phyloP scores from a whole-genome alignment of 805 yeast species.

The Zygosaccharomyces siamensis region DNA sequence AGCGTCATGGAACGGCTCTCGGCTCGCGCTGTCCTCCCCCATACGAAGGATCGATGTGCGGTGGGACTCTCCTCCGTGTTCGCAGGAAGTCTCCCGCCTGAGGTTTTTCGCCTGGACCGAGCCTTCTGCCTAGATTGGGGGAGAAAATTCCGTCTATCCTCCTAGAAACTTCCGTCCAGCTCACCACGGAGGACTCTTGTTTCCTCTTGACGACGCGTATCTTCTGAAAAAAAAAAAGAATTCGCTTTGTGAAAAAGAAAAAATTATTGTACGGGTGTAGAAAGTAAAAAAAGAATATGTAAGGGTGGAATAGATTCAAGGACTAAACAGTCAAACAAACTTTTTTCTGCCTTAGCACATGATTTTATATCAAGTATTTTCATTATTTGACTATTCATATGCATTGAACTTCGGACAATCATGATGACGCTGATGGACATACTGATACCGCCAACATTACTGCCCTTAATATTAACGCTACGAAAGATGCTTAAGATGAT shows the following conservation, averaged over 20 bases:
- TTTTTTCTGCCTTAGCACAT: background rate
- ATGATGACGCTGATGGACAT: too few relatives aligned
- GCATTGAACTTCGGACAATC: background rate
- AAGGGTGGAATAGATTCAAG: background rate
- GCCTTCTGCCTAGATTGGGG: background rate
- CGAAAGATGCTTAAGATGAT: background rate
- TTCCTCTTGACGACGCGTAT: background rate
- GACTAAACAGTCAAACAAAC: background rate
- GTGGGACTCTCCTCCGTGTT: background rate
- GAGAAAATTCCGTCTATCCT: background rate
- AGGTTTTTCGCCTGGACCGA: background rate
- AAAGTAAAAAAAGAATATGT: too few relatives aligned
- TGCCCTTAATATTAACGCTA: background rate
- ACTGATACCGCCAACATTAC: background rate
- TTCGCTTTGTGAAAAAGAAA: background rate
- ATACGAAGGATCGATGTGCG: background rate
- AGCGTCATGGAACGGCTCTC: slow-evolving; percentile 1
- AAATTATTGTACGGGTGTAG: background rate
- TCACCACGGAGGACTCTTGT: background rate
- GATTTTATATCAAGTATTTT: background rate
- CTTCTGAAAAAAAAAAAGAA: background rate
- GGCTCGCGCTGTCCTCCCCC: slow-evolving; percentile 5
- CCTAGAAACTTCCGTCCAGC: background rate
- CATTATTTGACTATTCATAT: slow-evolving; percentile 2
- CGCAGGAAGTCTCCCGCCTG: background rate